phyloP scores from a whole-genome alignment of 2,329 filamentous ascomycete genomes.

The Magnaporthiopsis poae region DNA sequence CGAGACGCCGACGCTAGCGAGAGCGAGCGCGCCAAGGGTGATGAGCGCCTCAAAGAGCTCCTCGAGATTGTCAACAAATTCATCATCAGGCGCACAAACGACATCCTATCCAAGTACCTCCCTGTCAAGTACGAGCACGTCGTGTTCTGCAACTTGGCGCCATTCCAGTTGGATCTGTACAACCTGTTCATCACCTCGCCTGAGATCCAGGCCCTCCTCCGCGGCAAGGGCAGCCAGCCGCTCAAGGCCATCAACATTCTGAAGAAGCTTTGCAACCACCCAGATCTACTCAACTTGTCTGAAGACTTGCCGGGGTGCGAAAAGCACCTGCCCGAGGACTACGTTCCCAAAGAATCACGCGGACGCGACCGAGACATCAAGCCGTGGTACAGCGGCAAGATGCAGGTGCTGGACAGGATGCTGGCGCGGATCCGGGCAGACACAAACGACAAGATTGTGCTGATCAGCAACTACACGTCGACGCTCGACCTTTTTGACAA shows the following conservation, averaged over 20 bases:
- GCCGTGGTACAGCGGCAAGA: slow-evolving; percentile 94
- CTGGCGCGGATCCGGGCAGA: slow-evolving; percentile 87
- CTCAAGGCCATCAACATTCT: slow-evolving; percentile 92
- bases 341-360: slow-evolving; percentile 74
- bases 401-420: slow-evolving; percentile 97
- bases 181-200: slow-evolving; percentile 96
- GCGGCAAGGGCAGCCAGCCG: slow-evolving; percentile 89
- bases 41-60: slow-evolving; percentile 72
- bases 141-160: slow-evolving; percentile 89
- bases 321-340: slow-evolving; percentile 71
- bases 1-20: slow-evolving; percentile 85
- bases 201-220: slow-evolving; percentile 81
- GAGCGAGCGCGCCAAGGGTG: slow-evolving; percentile 68
- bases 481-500: slow-evolving; percentile 90
- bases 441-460: slow-evolving; percentile 96
- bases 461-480: slow-evolving; percentile 97
- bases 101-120: slow-evolving; percentile 93
- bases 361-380: slow-evolving; percentile 88
- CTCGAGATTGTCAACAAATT: slow-evolving; percentile 89
- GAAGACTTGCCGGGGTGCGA: slow-evolving; percentile 84
- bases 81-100: slow-evolving; percentile 94
- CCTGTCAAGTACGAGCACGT: slow-evolving; percentile 99
- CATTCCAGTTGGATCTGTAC: slow-evolving; percentile 87
- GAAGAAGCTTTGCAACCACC: slow-evolving; percentile 98
- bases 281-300: slow-evolving; percentile 75